A percentile compares a stretch with the other conserved stretches of the same genome.
These are phyloP conservation scores for Lasiosphaeriaceae sp. DNA, from an alignment of 495 filamentous ascomycete species.

Conservation along the genomic window DNA sequence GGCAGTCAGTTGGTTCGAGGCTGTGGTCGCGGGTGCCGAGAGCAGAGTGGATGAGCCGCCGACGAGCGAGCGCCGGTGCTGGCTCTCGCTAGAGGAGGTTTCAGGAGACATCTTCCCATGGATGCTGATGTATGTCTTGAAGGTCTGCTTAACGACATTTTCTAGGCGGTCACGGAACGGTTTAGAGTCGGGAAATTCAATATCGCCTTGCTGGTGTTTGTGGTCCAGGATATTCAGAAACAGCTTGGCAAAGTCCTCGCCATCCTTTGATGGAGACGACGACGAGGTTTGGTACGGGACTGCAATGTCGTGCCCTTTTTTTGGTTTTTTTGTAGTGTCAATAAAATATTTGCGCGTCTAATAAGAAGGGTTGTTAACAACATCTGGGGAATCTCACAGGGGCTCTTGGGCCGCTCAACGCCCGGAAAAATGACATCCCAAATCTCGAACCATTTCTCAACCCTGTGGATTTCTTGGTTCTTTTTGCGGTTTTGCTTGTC, in stretches of 20 bases:
- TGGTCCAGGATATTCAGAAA: conserved; percentile 25
- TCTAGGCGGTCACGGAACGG: conserved; percentile 15
- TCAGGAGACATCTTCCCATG: conserved; percentile 14
- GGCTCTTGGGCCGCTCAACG: conserved; percentile 15
- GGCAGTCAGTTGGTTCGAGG: conserved; percentile 14
- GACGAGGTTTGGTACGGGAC: not conserved
- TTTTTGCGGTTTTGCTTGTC: conserved; percentile 25
- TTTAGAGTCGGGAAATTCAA: conserved; percentile 10
- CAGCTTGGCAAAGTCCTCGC: conserved; percentile 22
- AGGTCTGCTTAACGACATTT: conserved; percentile 19
- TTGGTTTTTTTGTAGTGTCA: no score
- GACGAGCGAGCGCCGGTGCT: conserved; percentile 10
- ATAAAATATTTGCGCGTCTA: no score
- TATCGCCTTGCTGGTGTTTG: conserved; percentile 21
- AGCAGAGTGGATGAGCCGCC: conserved; percentile 14
- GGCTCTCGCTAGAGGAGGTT: conserved; percentile 17
- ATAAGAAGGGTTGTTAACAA: not conserved
- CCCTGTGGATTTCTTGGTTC: conserved; percentile 21
- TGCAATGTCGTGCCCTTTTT: conserved; percentile 19
- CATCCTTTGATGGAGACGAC: conserved; percentile 13
- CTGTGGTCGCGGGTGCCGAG: conserved; percentile 10
- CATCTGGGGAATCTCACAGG: conserved; percentile 13
- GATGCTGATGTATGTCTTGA: conserved; percentile 16
- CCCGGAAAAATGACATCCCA: conserved; percentile 26
- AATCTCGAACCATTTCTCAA: conserved; percentile 29